These are phyloP conservation scores for Coemansia sp. DNA, from an alignment of 192 early-diverging fungal species.

Conservation along the genomic window DNA sequence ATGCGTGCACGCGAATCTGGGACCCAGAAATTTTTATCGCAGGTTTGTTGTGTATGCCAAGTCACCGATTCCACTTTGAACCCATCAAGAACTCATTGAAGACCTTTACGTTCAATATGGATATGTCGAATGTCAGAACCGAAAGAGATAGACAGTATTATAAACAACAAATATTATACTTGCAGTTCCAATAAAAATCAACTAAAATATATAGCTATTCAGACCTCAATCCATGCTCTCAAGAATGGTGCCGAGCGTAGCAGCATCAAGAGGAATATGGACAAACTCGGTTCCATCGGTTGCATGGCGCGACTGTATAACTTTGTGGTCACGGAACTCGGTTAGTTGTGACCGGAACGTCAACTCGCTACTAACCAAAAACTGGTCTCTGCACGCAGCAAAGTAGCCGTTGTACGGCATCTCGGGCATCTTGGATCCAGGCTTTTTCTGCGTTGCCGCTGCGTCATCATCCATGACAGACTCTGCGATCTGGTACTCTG, in stretches of 20 bases:
- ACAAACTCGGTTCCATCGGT: constrained; percentile 46
- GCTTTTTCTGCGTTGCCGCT: constrained; percentile 20
- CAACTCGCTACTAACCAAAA: constrained; percentile 76
- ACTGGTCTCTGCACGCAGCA: constrained; percentile 73
- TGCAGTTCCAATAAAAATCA: too few species aligned
- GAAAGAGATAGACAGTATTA: too few species aligned
- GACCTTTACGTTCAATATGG: too few species aligned
- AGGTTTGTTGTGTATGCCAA: too few species aligned
- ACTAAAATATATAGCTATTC: not conserved
- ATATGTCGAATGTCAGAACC: too few species aligned
- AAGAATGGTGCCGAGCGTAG: constrained; percentile 63
- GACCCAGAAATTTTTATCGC: too few species aligned
- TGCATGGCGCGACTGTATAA: constrained; percentile 63
- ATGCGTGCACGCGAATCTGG: too few species aligned
- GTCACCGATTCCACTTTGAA: too few species aligned
- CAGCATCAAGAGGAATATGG: constrained; percentile 61
- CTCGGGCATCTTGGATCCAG: constrained; percentile 32
- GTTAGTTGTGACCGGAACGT: constrained; percentile 88
- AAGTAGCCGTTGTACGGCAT: constrained; percentile 70
- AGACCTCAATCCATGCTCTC: constrained; percentile 56
- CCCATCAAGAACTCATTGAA: too few species aligned
- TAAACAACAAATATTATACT: too few species aligned
- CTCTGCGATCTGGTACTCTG: constrained; percentile 72
- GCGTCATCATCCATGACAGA: constrained; percentile 26
- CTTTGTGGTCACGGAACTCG: constrained; percentile 90